A percentile compares a stretch with the other conserved stretches of the same genome.
Conservation (phyloP, 768 basidiomycete species). For the Multifurca ochricompacta region DNA sequence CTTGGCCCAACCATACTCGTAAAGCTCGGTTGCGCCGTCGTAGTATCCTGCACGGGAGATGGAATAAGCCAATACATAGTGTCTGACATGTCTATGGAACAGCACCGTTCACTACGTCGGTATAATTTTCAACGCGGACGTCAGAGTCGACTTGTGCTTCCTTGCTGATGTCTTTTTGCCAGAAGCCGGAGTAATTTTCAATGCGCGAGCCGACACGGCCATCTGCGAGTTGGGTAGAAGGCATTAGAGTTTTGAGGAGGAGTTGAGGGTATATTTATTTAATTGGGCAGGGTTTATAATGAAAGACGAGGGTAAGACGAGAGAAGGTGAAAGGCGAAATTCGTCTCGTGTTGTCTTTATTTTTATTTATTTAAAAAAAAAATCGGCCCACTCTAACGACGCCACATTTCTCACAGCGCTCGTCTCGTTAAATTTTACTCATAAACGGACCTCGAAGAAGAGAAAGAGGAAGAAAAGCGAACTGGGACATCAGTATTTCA, state of each 20-base stretch:
- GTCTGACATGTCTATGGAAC: conserved; percentile 5
- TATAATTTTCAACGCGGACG: conserved; percentile 73
- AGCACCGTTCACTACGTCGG: conserved; percentile 89
- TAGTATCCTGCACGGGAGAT: conserved; percentile 66
- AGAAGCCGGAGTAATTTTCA: conserved; percentile 83
- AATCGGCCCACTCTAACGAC: conserved; percentile 9
- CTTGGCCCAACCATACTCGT: conserved; percentile 89
- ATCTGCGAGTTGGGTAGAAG: conserved; percentile 23
- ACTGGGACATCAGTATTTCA: no score
- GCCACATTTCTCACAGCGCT: background rate
- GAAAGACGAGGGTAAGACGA: conserved; percentile 2
- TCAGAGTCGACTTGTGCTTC: conserved; percentile 61
- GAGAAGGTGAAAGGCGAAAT: background rate
- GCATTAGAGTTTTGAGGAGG: conserved; percentile 1
- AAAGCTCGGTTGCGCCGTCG: conserved; percentile 91
- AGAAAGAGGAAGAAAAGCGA: no score
- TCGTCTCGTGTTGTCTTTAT: background rate
- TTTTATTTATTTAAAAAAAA: background rate
- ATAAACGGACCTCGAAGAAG: no score
- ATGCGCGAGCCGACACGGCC: conserved; percentile 50
- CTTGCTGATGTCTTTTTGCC: conserved; percentile 73
- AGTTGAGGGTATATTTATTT: background rate
- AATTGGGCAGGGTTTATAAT: background rate
- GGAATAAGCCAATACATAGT: background rate
- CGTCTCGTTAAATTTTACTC: background rate